Evolutionary conservation across 176 grass and related monocot species (phyloP).

Genomic region (Cenchrus fungigraminus): DNA sequence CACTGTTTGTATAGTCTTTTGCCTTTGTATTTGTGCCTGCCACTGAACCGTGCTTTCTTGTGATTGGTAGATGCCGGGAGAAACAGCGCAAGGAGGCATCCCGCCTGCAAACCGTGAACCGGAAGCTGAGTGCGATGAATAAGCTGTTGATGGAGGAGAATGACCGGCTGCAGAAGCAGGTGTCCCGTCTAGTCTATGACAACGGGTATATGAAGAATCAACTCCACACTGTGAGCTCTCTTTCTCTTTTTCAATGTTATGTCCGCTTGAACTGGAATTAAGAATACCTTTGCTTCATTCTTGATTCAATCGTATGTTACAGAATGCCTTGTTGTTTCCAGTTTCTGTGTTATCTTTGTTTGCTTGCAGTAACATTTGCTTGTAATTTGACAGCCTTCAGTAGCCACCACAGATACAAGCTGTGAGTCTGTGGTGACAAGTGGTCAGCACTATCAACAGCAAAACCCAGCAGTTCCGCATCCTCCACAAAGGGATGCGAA

Average conservation of each 20-base stretch:
- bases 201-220: conserved; percentile 74
- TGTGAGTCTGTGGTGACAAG: conserved; percentile 98
- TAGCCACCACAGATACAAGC: conserved; percentile 95
- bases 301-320: neutral
- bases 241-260: neutral
- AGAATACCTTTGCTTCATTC: neutral
- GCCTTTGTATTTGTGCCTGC: conserved; percentile 6
- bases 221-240: conserved; percentile 69
- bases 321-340: neutral
- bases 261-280: neutral
- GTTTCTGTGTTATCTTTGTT: neutral
- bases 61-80: conserved; percentile 76
- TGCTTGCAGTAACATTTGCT: neutral
- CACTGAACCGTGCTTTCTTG: conserved; percentile 33
- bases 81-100: conserved; percentile 99
- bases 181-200: conserved; percentile 85
- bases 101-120: conserved; percentile 91
- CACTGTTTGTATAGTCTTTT: neutral
- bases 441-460: conserved; percentile 88
- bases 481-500: conserved; percentile 83
- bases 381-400: conserved; percentile 65
- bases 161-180: conserved; percentile 96
- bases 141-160: conserved; percentile 99
- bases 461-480: conserved; percentile 72
- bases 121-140: conserved; percentile 93